Evolutionary conservation across 345 rosid species (phyloP).

Genomic region (Eucalyptus cladocalyx): DNA sequence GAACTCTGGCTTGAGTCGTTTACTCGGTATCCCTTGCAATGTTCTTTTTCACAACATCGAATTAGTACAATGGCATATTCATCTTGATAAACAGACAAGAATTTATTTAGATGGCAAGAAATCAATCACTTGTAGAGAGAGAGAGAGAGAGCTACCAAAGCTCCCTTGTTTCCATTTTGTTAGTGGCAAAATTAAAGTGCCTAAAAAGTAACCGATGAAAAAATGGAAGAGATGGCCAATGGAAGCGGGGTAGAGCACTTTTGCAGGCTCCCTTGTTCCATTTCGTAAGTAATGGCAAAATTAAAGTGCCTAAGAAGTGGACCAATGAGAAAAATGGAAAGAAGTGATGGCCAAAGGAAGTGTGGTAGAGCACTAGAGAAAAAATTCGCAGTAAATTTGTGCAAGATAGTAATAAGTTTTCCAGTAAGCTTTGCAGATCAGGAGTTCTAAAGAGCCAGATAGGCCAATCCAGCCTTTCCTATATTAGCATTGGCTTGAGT

Average conservation of each 20-base stretch:
- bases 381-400: neutral
- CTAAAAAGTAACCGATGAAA: neutral
- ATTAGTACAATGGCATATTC: neutral
- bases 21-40: constrained; percentile 49
- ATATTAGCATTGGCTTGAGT: neutral
- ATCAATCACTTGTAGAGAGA: neutral
- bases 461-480: neutral
- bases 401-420: neutral
- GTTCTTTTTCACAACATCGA: constrained; percentile 21
- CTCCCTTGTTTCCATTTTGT: neutral
- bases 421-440: neutral
- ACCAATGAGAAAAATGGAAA: neutral
- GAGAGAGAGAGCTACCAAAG: neutral
- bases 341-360: neutral
- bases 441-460: neutral
- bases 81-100: neutral
- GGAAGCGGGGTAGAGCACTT: neutral
- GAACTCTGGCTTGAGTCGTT: constrained; percentile 68
- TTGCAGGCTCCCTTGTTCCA: neutral
- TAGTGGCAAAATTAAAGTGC: neutral
- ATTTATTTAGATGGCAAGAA: neutral
- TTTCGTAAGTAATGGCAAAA: neutral
- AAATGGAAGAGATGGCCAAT: neutral
- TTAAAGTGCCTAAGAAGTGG: neutral
- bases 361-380: neutral